A percentile compares a stretch with the other conserved stretches of the same genome.
Evolutionary conservation across 257 asterid genomes (phyloP).

Genomic region (Eustoma russellianum): DNA sequence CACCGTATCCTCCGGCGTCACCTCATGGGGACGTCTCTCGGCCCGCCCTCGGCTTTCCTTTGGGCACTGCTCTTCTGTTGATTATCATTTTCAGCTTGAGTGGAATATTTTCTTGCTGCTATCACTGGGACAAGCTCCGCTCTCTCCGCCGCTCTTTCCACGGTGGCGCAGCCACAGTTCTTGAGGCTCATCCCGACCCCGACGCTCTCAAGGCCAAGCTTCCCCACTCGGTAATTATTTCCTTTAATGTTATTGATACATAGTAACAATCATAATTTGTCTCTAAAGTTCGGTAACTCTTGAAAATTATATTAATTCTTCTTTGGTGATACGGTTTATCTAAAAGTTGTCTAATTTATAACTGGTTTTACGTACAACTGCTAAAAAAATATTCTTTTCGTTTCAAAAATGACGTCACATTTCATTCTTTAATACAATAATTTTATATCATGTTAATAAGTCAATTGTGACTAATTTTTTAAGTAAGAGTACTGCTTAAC

Average conservation of each 20-base stretch:
- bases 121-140: conserved; percentile 92
- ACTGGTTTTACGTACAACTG: no score
- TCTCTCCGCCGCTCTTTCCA: conserved; percentile 36
- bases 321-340: no score
- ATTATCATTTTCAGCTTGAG: conserved; percentile 71
- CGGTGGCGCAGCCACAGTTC: background rate
- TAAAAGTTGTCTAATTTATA: no score
- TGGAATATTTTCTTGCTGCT: conserved; percentile 86
- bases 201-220: conserved; percentile 35
- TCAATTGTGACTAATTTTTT: no score
- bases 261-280: no score
- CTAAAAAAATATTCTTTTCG: no score
- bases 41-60: conserved; percentile 79
- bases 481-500: no score
- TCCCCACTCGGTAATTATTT: conserved; percentile 35
- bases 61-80: conserved; percentile 79
- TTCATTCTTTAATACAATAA: no score
- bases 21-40: conserved; percentile 40
- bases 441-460: no score
- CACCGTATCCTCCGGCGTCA: conserved; percentile 24
- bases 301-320: no score
- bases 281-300: no score
- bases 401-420: no score
- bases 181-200: conserved; percentile 27
- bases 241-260: background rate